phyloP scores from a whole-genome alignment of 2,329 filamentous ascomycete genomes.

The Hypoxylon sp. region DNA sequence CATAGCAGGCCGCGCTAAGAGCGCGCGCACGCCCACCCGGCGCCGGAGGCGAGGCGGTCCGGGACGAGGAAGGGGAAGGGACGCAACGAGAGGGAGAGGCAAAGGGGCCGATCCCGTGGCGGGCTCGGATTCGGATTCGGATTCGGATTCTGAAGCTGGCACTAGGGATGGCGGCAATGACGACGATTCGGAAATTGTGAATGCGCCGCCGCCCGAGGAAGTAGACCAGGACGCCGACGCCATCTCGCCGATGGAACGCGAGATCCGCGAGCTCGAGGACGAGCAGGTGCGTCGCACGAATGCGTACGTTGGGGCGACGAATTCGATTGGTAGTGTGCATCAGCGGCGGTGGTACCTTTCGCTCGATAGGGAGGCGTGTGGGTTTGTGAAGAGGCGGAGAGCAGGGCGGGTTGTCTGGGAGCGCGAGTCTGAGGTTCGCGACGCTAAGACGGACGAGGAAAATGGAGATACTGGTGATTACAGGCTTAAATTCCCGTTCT shows the following conservation, averaged over 20 bases:
- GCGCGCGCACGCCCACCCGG: constrained; percentile 45
- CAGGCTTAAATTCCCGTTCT: constrained; percentile 69
- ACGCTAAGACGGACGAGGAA: constrained; percentile 1
- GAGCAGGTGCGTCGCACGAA: constrained; percentile 72
- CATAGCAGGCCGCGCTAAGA: constrained; percentile 51
- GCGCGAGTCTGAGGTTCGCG: constrained; percentile 32
- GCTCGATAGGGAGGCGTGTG: constrained; percentile 71
- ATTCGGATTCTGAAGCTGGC: constrained; percentile 32
- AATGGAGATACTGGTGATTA: constrained; percentile 34
- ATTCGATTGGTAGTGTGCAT: constrained; percentile 76
- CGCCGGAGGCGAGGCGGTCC: constrained; percentile 50
- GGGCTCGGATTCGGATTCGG: constrained; percentile 26
- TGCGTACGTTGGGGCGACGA: constrained; percentile 75
- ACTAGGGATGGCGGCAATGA: constrained; percentile 3
- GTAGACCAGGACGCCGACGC: constrained; percentile 33
- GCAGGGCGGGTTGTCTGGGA: constrained; percentile 49
- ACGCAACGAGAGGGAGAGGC: constrained; percentile 12
- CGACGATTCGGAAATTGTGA: constrained; percentile 45
- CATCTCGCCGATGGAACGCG: constrained; percentile 58
- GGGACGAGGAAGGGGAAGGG: constrained; percentile 36
- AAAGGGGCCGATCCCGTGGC: constrained; percentile 28
- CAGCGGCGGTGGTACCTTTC: constrained; percentile 77
- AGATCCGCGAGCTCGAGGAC: constrained; percentile 64
- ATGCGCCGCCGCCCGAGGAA: constrained; percentile 38
- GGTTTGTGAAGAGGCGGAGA: constrained; percentile 63